Evolutionary conservation across 768 basidiomycete species (phyloP), one percentile per base, ranked within the genome.

Genomic region (Suillus discolor): DNA sequence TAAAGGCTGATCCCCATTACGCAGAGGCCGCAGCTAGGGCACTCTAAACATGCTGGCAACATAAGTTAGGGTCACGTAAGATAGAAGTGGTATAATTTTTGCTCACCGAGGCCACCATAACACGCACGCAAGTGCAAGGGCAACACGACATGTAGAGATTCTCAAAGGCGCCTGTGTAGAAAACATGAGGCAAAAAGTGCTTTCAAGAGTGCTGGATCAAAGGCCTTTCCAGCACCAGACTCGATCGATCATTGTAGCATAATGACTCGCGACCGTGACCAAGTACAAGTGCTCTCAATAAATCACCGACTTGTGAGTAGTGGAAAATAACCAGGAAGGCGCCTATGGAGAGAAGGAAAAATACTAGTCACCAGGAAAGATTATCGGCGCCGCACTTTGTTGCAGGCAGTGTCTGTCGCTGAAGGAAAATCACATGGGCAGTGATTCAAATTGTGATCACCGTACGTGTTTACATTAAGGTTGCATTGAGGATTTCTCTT

Each of bases 61-160:
- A 53, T 15, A 28, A 55, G 23, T 13, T 6, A 59, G 39, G 38
- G 23, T 41, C 6, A 39, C 57, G 60, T 25, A 25, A 49, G 23
- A 45, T 41, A 36, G 38, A 9, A 34, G 39, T 59, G 9, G 28
- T 42, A 28, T n/a, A 39, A 20, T 13, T 18, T 18, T 39, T 61
- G 38, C 79, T 67, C 69, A 87, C 88, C 85, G 16, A 90, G 79
- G 49, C 89, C 89, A 63, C 88, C 89, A 65, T 87, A 89, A 73
- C 87, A 89, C 6, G 89, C 89, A 68, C 88, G 90, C 12, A 89
- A 79, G 71, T 89, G 90, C 89, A 90, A 1, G 89, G 88, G 68
- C 87, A 89, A 69, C 88, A 89, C 0, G 83, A 89, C 0, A 83
- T 25, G 23, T 15, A 76, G 1, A 88, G 88, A 64, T 90, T 90